A percentile compares a stretch with the other conserved stretches of the same genome.
phyloP scores from a whole-genome alignment of 2,329 filamentous ascomycete species.

The Neopestalotiopsis sp. region DNA sequence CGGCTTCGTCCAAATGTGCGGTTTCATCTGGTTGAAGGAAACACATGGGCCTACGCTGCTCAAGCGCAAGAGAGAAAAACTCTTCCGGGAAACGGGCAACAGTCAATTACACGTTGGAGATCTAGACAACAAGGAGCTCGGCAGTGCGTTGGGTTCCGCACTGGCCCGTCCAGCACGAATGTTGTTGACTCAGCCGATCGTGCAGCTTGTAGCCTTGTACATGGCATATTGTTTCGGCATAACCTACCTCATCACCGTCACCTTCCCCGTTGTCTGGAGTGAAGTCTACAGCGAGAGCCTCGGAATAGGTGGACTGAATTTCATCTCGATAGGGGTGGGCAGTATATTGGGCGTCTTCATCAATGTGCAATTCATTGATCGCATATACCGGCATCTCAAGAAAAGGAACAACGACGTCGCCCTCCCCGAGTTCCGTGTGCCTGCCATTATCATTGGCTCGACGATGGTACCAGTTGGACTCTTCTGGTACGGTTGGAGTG shows the following conservation, averaged over 20 bases:
- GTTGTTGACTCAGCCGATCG: slow-evolving; percentile 5
- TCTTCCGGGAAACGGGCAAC: background rate
- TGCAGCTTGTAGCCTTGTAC: slow-evolving; percentile 11
- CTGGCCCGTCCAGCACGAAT: background rate
- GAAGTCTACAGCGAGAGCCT: background rate
- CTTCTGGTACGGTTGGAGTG: slow-evolving; percentile 42
- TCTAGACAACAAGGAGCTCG: background rate
- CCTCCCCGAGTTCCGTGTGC: slow-evolving; percentile 33
- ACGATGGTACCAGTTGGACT: slow-evolving; percentile 35
- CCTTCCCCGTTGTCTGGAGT: slow-evolving; percentile 2
- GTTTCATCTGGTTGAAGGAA: slow-evolving; percentile 46
- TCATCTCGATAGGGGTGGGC: slow-evolving; percentile 1
- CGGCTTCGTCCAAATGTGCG: slow-evolving; percentile 39
- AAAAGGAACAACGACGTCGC: background rate
- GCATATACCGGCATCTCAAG: slow-evolving; percentile 1
- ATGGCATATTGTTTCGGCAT: slow-evolving; percentile 3
- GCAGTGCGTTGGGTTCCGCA: background rate
- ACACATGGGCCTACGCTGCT: slow-evolving; percentile 45
- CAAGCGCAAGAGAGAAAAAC: background rate
- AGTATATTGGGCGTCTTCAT: background rate
- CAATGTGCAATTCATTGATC: background rate
- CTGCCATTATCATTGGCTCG: slow-evolving; percentile 27
- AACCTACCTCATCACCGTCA: slow-evolving; percentile 4
- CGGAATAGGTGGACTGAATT: slow-evolving; percentile 11
- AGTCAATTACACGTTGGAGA: background rate